Base-by-base conservation (phyloP, 1,284 basidiomycete species). In the Marasmius tenuissimus region DNA sequence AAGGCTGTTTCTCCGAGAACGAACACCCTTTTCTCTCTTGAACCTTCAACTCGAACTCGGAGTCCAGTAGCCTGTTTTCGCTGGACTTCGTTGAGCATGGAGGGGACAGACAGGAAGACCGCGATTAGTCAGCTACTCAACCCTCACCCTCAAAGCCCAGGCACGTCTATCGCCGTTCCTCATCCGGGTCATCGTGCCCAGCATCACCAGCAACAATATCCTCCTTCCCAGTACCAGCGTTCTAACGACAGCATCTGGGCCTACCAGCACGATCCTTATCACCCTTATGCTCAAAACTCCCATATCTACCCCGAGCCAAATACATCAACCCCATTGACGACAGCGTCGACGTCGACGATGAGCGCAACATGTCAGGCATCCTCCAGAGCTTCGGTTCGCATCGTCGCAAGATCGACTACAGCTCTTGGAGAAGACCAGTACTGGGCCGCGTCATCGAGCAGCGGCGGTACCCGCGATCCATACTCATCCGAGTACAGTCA, bases 51-150 rank as follows among this genome's bases (percentile, higher is more conserved):
- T 52, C 9, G 33, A 35, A 35, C 18, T 37, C n/a, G n/a, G n/a
- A n/a, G n/a, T 35, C 34, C 11, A 35, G 27, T 35, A 33, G 27
- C 35, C 38, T 37, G 9, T 52, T 11, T 12, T n/a, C 33, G 27
- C 33, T 37, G 14, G 12, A 8, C 16, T 53, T 33, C 51, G 51
- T 53, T 35, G 51, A 53, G n/a, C 33, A 37, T 37, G 51, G 49
- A 22, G 49, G 49, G n/a, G n/a, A n/a, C 49, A 22, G 51, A 72
- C 42, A 78, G 76, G 68, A 78, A 78, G 63, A 75, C 75, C 10
- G 78, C 78, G 6, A 80, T 81, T 58, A 75, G 67, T 63, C 75
- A 77, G 37, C 70, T 81, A 51, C 72, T 81, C 57, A 81, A 81
- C 62, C 79, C 71, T 71, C 74, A 42, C 63, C 62, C 53, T 66